A percentile compares a stretch with the other conserved stretches of the same genome.
Evolutionary conservation across 2,329 filamentous ascomycete species (phyloP).

Genomic region (Dactylellina haptotyla): DNA sequence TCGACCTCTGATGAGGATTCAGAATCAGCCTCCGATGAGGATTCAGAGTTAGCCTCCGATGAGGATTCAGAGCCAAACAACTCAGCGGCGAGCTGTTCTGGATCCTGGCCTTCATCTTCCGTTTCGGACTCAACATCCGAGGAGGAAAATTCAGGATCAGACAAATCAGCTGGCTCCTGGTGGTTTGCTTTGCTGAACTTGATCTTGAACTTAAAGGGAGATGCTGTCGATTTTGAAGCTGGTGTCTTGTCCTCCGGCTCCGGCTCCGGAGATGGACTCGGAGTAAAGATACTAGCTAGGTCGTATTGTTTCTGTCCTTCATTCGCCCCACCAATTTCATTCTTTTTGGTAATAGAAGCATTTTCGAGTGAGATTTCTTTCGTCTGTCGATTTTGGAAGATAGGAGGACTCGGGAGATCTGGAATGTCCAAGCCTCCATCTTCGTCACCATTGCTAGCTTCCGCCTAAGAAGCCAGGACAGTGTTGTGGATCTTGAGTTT

Average conservation of each 20-base stretch:
- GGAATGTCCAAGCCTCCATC: constrained; percentile 1
- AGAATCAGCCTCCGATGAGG: no score
- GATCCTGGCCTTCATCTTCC: no score
- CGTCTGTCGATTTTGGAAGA: background rate
- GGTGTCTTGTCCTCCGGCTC: background rate
- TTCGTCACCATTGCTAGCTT: background rate
- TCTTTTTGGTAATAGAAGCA: background rate
- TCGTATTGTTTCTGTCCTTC: background rate
- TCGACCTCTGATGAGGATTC: no score
- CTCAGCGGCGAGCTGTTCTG: no score
- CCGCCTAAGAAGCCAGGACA: constrained; percentile 49
- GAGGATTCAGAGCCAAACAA: no score
- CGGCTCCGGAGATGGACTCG: background rate
- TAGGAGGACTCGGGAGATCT: constrained; percentile 6
- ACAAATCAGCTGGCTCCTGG: no score
- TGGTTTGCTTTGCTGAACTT: no score
- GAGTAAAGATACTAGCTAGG: background rate
- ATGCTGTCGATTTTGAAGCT: no score
- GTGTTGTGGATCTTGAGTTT: constrained; percentile 44
- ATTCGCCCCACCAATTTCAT: background rate
- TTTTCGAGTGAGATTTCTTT: background rate
- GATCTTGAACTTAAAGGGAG: no score
- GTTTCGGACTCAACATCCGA: no score
- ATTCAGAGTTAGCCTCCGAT: no score
- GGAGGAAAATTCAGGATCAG: no score